phyloP scores from a whole-genome alignment of 768 basidiomycete genomes.

The Lactarius pseudohatsudake region DNA sequence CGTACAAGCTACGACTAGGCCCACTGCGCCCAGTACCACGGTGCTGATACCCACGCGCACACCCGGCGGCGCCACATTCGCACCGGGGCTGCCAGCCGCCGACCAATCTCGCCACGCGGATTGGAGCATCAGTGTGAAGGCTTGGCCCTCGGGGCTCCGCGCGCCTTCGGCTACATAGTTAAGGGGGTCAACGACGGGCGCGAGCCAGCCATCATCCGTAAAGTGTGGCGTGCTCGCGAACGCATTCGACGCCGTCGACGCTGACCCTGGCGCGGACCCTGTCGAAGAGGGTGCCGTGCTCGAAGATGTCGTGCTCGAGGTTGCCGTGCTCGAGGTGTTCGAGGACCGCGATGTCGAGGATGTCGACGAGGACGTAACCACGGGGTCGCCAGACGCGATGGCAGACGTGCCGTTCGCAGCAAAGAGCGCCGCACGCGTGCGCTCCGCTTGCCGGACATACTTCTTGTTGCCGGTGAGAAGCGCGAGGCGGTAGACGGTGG shows the following conservation, averaged over 20 bases:
- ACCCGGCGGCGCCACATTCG: conserved; percentile 38
- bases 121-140: conserved; percentile 74
- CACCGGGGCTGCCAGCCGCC: conserved; percentile 51
- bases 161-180: conserved; percentile 47
- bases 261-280: conserved; percentile 2
- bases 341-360: conserved; percentile 26
- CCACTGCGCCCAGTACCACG: background rate
- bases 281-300: conserved; percentile 10
- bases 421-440: conserved; percentile 45
- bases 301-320: background rate
- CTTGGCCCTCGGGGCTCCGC: conserved; percentile 72
- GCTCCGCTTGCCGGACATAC: conserved; percentile 58
- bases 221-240: conserved; percentile 41
- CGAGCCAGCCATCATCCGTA: conserved; percentile 59
- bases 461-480: conserved; percentile 51
- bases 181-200: conserved; percentile 74
- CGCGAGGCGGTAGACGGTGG: conserved; percentile 73
- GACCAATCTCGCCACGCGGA: conserved; percentile 79
- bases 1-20: conserved; percentile 10
- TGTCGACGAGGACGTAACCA: conserved; percentile 12
- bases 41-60: background rate
- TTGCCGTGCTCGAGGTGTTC: too few relatives aligned
- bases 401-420: conserved; percentile 18
- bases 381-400: conserved; percentile 19
- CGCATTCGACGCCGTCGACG: background rate